A percentile compares a stretch with the other conserved stretches of the same genome.
Conservation (phyloP, 2,329 filamentous ascomycete genomes). For the Mycosphaerelloides madeirae region DNA sequence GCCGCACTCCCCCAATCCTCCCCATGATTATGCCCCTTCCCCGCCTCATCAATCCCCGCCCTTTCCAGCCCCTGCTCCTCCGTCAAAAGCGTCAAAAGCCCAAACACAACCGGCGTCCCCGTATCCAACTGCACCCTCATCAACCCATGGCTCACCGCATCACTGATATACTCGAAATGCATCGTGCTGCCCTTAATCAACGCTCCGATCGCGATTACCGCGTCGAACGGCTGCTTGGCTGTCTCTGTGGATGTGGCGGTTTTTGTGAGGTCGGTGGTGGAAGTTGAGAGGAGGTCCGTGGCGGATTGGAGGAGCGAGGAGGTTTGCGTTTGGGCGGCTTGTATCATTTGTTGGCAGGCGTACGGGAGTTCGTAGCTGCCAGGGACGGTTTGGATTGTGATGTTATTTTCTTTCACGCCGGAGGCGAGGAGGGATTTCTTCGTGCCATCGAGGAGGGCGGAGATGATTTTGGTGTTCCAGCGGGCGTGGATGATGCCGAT, state of each 20-base stretch:
- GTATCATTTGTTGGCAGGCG: slow-evolving; percentile 72
- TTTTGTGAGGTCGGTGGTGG: slow-evolving; percentile 62
- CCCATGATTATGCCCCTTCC: slow-evolving; percentile 77
- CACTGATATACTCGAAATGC: slow-evolving; percentile 98
- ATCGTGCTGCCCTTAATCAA: slow-evolving; percentile 98
- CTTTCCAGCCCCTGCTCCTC: slow-evolving; percentile 84
- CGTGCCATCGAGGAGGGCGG: slow-evolving; percentile 74
- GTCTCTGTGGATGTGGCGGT: slow-evolving; percentile 23
- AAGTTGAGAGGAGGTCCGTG: slow-evolving; percentile 69
- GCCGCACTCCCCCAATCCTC: slow-evolving; percentile 94
- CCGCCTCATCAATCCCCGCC: slow-evolving; percentile 60
- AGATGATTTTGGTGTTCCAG: slow-evolving; percentile 89
- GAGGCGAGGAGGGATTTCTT: slow-evolving; percentile 70
- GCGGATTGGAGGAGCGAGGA: slow-evolving; percentile 60
- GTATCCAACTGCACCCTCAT: slow-evolving; percentile 93
- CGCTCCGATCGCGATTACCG: slow-evolving; percentile 89
- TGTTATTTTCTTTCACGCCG: slow-evolving; percentile 83
- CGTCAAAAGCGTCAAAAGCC: slow-evolving; percentile 79
- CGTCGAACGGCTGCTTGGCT: slow-evolving; percentile 64
- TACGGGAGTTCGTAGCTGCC: slow-evolving; percentile 93
- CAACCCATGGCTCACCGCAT: slow-evolving; percentile 81
- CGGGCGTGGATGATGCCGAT: slow-evolving; percentile 93
- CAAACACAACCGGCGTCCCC: slow-evolving; percentile 85
- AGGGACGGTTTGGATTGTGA: slow-evolving; percentile 82
- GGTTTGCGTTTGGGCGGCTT: slow-evolving; percentile 53